phyloP scores from a whole-genome alignment of 768 basidiomycete genomes.

The Pulveroboletus sp. region DNA sequence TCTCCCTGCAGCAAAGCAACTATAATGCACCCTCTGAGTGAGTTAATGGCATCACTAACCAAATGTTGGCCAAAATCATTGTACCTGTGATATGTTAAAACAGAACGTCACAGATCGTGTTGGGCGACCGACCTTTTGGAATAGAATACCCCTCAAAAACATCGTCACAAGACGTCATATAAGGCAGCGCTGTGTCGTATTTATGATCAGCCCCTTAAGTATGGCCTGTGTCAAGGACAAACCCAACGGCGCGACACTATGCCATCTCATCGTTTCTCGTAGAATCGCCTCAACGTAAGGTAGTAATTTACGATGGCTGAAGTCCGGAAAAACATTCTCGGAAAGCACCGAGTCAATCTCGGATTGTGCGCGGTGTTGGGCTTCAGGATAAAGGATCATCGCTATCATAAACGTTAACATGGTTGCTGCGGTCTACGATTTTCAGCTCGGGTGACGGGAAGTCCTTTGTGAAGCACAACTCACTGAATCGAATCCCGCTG shows the following conservation, averaged over 20 bases:
- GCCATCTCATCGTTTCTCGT: constrained; percentile 33
- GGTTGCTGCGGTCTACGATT: constrained; percentile 20
- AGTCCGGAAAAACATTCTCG: constrained; percentile 18
- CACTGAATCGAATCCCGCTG: constrained; percentile 28
- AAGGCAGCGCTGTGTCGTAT: constrained; percentile 22
- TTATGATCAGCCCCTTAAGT: constrained; percentile 4
- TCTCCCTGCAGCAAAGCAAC: constrained; percentile 16
- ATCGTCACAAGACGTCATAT: constrained; percentile 35
- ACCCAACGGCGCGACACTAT: constrained; percentile 29
- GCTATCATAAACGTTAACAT: constrained; percentile 24
- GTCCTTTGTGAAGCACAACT: not conserved
- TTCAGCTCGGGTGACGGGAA: not conserved
- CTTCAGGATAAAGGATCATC: constrained; percentile 29
- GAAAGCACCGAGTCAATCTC: constrained; percentile 26
- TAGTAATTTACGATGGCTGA: constrained; percentile 21
- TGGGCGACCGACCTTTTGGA: constrained; percentile 29
- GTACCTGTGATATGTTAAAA: constrained; percentile 16
- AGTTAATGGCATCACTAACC: constrained; percentile 14
- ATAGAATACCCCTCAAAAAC: constrained; percentile 40
- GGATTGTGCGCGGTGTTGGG: constrained; percentile 26
- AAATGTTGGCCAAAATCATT: constrained; percentile 28
- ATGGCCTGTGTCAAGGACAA: not conserved
- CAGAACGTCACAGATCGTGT: not conserved
- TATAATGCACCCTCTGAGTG: not conserved
- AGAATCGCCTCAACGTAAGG: constrained; percentile 29